Evolutionary conservation across 164 flowering plant genomes (phyloP), one percentile per base, ranked within the genome.

Genomic region (Dillenia suffruticosa): DNA sequence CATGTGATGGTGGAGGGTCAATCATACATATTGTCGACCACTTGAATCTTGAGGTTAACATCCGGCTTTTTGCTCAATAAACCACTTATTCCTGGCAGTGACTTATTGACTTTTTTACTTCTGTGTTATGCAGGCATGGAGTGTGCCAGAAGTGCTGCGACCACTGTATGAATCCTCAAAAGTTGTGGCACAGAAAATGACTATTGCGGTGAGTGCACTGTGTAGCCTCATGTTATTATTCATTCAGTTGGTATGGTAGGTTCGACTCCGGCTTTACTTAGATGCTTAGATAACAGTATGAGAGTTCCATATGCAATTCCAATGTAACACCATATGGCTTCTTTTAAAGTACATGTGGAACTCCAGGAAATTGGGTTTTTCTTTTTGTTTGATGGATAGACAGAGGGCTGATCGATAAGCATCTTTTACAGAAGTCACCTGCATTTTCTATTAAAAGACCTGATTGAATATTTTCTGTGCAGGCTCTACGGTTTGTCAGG

Each of bases 1-100:
- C 98, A 47, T 90, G 96, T 71, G 98, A 90, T 22, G 98, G 96
- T 50, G 97, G 98, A 64, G 98, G 98, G 32, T 90, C 97, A 46
- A 85, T 87, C 57, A 83, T 93, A 51, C 96, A 93, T 71, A 87
- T 93, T 49, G 98, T 90, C 54, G 98, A 93, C 68, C 98, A 90
- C 79, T 77, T 93, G 22, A 84, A 90, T 82, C 89, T 85, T 51
- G 86, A 88, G 96, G 98, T 93, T 58, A 57, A 68, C 15, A 40
- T 49, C 59, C 45, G 2, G 32, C 44, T 24, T 55, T 52, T 52
- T 17, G 55, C 55, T 12, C 12, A 13, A 13, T 32, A 51, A 32
- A n/a, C 49, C 45, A 14, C 56, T 56, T 32, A 49, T 22, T 17
- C 53, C 56, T 48, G 45, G 10, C 11, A 12, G 56, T 3, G 22